Evolutionary conservation across 164 flowering plant genomes (phyloP).

Genomic region (Vitis labrusca): DNA sequence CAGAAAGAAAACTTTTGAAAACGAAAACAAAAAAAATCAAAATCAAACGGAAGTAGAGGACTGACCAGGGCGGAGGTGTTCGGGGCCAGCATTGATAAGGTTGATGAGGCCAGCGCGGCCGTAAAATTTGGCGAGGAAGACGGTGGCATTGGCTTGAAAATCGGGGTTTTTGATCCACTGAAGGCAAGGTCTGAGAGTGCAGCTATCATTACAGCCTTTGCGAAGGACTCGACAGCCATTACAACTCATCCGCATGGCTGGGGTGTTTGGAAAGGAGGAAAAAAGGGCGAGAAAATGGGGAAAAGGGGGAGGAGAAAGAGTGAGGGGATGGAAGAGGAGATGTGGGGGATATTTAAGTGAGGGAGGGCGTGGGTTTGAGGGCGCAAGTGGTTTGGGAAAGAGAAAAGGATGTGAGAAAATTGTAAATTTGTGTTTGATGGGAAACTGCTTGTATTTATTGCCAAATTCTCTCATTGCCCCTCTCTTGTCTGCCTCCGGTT

Average conservation of each 20-base stretch:
- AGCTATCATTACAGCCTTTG: constrained; percentile 30
- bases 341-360: not conserved
- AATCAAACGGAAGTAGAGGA: not conserved
- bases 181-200: constrained; percentile 28
- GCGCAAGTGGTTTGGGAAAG: constrained; percentile 18
- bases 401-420: constrained; percentile 2
- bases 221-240: constrained; percentile 39
- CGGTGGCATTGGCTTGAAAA: constrained; percentile 37
- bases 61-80: constrained; percentile 30
- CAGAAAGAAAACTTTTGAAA: not conserved
- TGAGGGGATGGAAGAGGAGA: not conserved
- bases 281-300: not conserved
- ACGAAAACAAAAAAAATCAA: not conserved
- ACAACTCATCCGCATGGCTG: constrained; percentile 30
- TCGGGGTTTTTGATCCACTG: constrained; percentile 32
- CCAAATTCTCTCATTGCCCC: not conserved
- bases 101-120: constrained; percentile 41
- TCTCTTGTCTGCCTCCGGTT: too few relatives aligned
- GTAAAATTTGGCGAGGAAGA: constrained; percentile 38
- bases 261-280: not conserved
- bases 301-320: not conserved
- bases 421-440: too few relatives aligned
- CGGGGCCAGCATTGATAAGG: constrained; percentile 32
- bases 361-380: constrained; percentile 13
- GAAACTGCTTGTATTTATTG: too few relatives aligned